Base-by-base conservation (phyloP, 257 asterid species). In the Cordia subcordata region DNA sequence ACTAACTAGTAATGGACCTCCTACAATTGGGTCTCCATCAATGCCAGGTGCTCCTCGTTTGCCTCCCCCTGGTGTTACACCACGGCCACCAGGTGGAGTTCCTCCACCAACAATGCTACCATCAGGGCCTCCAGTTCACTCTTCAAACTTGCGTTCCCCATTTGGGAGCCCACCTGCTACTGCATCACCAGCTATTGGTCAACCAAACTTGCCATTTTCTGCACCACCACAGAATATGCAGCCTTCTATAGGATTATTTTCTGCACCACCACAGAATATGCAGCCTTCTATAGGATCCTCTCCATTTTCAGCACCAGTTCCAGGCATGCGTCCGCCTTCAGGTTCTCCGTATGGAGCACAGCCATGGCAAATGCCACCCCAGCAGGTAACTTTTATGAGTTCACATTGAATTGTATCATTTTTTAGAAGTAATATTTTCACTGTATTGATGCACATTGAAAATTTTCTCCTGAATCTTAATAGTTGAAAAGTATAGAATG, bases 301-400 rank as follows among this genome's bases (percentile, higher is more conserved):
- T 73, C n/a, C n/a, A n/a, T n/a, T n/a, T 84, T 56, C 94, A 19
- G 69, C 81, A 63, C 79, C 86, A 53, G 81, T 57, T 72, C 79
- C 70, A 51, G 81, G 83, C 61, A 65, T 73, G 77, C 79, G 70
- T 35, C 94, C 75, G 33, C 61, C 89, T 66, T n/a, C 85, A 27
- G 79, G 76, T 66, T 75, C 96, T 55, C 92, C 96, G 40, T 89
- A 77, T 55, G 91, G 85, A 50, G 68, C 85, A 75, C 97, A 80
- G 78, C 62, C 90, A 16, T 85, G 95, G 96, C 88, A 90, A 45
- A 70, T 81, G 50, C 96, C 78, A 65, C 79, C 84, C 45, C 87
- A 77, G 37, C 97, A 86, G 97, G 99, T 92, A 54, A 68, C 49
- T 8, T 46, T 50, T 17, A 42, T 11, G 47, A 6, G 6, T 27